These are phyloP conservation scores for Brassica napus DNA, from an alignment of 345 rosid species.

Conservation along the genomic window Da-Ae NC_063444.1:1730001-1730500, in stretches of 20 bases:
- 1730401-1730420: background rate
- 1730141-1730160: background rate
- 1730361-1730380: conserved; percentile 61
- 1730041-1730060: conserved; percentile 98
- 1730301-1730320: conserved; percentile 53
- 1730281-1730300: conserved; percentile 58
- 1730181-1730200: conserved; percentile 40
- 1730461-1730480: conserved; percentile 23
- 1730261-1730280: conserved; percentile 65
- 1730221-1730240: conserved; percentile 58
- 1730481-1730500: conserved; percentile 5
- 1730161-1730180: background rate
- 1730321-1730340: conserved; percentile 48
- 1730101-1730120: conserved; percentile 7
- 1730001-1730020: conserved; percentile 48
- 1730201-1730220: conserved; percentile 52
- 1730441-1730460: background rate
- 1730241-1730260: conserved; percentile 49
- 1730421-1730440: conserved; percentile 10
- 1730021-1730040: conserved; percentile 74
- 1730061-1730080: conserved; percentile 77
- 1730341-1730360: conserved; percentile 50
- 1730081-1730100: conserved; percentile 46
- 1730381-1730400: conserved; percentile 37
- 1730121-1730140: background rate